A percentile compares a stretch with the other conserved stretches of the same genome.
These are phyloP conservation scores for Nemania serpens DNA, from an alignment of 2,329 filamentous ascomycete genomes.

Conservation along the genomic window DNA sequence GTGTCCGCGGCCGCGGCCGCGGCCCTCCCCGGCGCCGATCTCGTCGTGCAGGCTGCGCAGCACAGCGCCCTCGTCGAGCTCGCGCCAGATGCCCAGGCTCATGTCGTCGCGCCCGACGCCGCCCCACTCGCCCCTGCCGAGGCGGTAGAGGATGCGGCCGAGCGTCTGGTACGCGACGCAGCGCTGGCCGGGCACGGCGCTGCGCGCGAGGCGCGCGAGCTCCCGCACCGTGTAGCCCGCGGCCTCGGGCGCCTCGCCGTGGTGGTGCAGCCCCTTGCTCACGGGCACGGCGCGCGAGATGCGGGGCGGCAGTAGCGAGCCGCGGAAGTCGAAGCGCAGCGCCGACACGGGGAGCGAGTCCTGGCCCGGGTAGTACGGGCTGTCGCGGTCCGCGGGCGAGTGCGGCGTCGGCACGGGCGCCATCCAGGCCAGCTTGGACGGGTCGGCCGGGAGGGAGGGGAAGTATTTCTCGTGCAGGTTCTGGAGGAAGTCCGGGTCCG, in stretches of 20 bases:
- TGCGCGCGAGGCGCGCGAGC: conserved; percentile 78
- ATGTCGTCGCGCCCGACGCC: conserved; percentile 67
- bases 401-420: conserved; percentile 69
- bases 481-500: conserved; percentile 79
- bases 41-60: conserved; percentile 79
- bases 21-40: conserved; percentile 65
- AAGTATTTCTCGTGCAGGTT: conserved; percentile 94
- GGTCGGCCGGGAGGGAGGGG: conserved; percentile 82
- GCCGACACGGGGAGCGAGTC: conserved; percentile 72
- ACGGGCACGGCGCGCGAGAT: conserved; percentile 75
- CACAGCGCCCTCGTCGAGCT: conserved; percentile 75
- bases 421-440: conserved; percentile 89
- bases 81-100: conserved; percentile 81
- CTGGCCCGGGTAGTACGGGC: conserved; percentile 81
- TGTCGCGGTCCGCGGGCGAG: conserved; percentile 68
- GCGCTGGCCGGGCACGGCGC: conserved; percentile 81
- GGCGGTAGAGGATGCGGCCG: conserved; percentile 79
- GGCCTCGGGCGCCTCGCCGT: conserved; percentile 88
- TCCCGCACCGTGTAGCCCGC: conserved; percentile 94
- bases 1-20: conserved; percentile 69
- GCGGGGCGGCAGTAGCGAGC: conserved; percentile 77
- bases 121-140: conserved; percentile 75
- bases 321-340: conserved; percentile 87
- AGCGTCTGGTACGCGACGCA: conserved; percentile 92
- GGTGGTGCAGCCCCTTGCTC: conserved; percentile 85